These are phyloP conservation scores for Heliamphora pulchella DNA, from an alignment of 179 eudicot genomes.

Conservation along the genomic window DNA sequence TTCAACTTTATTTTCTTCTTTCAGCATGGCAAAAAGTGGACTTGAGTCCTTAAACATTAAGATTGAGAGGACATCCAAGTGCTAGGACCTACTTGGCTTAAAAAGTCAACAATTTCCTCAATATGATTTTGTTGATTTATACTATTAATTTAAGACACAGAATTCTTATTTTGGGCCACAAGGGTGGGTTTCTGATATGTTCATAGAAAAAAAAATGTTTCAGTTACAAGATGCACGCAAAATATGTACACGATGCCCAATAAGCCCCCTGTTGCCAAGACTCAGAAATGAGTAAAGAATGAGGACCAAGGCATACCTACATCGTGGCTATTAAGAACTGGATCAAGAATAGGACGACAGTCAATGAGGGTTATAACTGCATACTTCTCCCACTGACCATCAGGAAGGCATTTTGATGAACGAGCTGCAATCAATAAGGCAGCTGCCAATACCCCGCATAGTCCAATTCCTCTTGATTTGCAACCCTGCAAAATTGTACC, in stretches of 20 bases:
- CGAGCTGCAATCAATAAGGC: conserved; percentile 77
- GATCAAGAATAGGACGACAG: conserved; percentile 75
- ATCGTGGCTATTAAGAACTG: conserved; percentile 53
- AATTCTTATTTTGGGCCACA: background rate
- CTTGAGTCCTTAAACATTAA: background rate
- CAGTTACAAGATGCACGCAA: conserved; percentile 3
- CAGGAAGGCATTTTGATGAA: conserved; percentile 42
- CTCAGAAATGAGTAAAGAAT: background rate
- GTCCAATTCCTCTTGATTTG: conserved; percentile 52
- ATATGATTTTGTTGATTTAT: background rate
- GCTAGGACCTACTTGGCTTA: background rate
- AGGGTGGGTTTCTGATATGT: background rate
- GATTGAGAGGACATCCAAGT: background rate
- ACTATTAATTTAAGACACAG: background rate
- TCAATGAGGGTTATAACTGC: conserved; percentile 67
- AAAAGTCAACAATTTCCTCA: background rate
- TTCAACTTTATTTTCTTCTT: background rate
- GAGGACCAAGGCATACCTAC: conserved; percentile 39
- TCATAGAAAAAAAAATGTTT: background rate
- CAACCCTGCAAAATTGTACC: conserved; percentile 50
- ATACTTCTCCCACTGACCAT: conserved; percentile 73
- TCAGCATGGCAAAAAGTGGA: background rate
- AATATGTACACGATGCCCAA: background rate
- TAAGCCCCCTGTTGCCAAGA: background rate
- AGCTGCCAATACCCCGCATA: conserved; percentile 67